Conservation (phyloP, 2,329 filamentous ascomycete genomes). For the Aureobasidium namibiae region DNA sequence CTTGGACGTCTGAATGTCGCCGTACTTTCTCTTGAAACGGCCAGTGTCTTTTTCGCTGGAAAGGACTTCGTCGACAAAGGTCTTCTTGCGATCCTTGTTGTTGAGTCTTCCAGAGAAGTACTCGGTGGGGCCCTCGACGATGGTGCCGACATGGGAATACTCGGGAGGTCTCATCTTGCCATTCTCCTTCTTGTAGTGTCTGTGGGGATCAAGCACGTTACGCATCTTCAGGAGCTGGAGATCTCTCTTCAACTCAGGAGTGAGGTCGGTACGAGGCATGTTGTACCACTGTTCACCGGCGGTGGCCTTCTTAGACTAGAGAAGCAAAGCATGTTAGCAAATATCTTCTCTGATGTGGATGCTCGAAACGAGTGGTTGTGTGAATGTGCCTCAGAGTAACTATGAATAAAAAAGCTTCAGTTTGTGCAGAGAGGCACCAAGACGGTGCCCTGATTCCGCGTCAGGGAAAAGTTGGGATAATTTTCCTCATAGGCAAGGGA, state of each 20-base stretch:
- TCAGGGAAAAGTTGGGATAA: slow-evolving; percentile 62
- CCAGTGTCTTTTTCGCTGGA: slow-evolving; percentile 55
- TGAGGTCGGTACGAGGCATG: slow-evolving; percentile 74
- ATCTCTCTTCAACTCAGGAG: slow-evolving; percentile 78
- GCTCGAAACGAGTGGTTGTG: slow-evolving; percentile 14
- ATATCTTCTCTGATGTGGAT: slow-evolving; percentile 10
- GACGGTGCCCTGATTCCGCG: slow-evolving; percentile 65
- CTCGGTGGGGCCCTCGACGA: slow-evolving; percentile 82
- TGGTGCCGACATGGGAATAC: slow-evolving; percentile 80
- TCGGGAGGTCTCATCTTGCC: slow-evolving; percentile 64
- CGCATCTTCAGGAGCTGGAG: slow-evolving; percentile 85
- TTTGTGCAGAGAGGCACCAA: slow-evolving; percentile 66
- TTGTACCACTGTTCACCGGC: slow-evolving; percentile 83
- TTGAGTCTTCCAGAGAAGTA: slow-evolving; percentile 73
- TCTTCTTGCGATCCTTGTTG: slow-evolving; percentile 81
- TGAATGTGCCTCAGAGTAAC: slow-evolving; percentile 59
- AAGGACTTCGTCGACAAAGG: slow-evolving; percentile 77
- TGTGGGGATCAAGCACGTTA: slow-evolving; percentile 77
- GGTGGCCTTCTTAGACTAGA: slow-evolving; percentile 51
- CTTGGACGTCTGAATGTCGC: slow-evolving; percentile 73
- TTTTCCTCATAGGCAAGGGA: slow-evolving; percentile 64
- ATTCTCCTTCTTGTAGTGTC: slow-evolving; percentile 81
- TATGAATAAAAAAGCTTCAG: slow-evolving; percentile 63
- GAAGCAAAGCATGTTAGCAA: slow-evolving; percentile 21
- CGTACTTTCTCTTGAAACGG: slow-evolving; percentile 82